phyloP scores from a whole-genome alignment of 2,329 filamentous ascomycete genomes.

The Nothophaeocryptopus gaeumannii region DNA sequence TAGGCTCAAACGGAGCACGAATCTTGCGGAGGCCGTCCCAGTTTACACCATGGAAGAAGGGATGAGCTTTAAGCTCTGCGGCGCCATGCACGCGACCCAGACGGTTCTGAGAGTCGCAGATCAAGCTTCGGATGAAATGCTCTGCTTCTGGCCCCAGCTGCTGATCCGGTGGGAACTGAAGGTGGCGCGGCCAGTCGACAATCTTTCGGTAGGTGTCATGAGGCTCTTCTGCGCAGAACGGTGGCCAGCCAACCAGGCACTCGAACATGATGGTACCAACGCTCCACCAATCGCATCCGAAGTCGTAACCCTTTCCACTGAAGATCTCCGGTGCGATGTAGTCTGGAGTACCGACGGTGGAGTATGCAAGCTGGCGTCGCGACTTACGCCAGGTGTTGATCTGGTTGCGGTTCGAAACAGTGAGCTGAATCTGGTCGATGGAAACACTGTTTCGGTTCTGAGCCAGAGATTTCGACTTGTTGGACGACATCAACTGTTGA shows the following conservation, averaged over 20 bases:
- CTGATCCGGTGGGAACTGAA: slow-evolving; percentile 96
- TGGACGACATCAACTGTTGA: slow-evolving; percentile 79
- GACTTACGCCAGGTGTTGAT: slow-evolving; percentile 99
- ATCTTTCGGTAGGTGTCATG: slow-evolving; percentile 99
- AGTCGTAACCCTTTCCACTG: slow-evolving; percentile 91
- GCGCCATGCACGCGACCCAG: slow-evolving; percentile 79
- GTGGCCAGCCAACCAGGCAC: slow-evolving; percentile 96
- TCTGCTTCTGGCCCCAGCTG: slow-evolving; percentile 85
- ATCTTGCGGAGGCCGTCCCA: slow-evolving; percentile 92
- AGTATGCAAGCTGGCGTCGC: slow-evolving; percentile 92
- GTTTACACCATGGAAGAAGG: slow-evolving; percentile 95
- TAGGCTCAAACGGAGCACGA: slow-evolving; percentile 92
- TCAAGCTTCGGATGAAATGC: slow-evolving; percentile 86
- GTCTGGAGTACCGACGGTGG: slow-evolving; percentile 94
- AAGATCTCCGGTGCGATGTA: slow-evolving; percentile 99
- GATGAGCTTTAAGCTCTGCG: slow-evolving; percentile 86
- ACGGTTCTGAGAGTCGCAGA: slow-evolving; percentile 90
- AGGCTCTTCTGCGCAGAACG: slow-evolving; percentile 96
- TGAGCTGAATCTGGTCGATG: slow-evolving; percentile 96
- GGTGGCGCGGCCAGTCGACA: slow-evolving; percentile 92
- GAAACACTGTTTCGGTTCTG: slow-evolving; percentile 87
- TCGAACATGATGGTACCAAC: slow-evolving; percentile 99
- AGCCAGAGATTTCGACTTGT: slow-evolving; percentile 41
- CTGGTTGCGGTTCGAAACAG: slow-evolving; percentile 93
- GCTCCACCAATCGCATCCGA: slow-evolving; percentile 99